phyloP scores from a whole-genome alignment of 805 yeast species.

The Ogataea degrootiae region DNA sequence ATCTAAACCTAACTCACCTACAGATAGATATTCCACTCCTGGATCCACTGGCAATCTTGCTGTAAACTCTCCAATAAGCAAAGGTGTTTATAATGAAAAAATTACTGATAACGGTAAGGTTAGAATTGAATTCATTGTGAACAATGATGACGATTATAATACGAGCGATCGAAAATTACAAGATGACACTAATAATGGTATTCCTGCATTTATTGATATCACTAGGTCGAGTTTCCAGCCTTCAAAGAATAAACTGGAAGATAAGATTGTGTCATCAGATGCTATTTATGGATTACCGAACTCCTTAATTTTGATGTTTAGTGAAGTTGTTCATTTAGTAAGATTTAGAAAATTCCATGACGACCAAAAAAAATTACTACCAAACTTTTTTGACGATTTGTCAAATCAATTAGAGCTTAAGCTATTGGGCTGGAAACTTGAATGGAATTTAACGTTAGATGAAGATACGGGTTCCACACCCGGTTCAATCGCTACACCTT shows the following conservation, averaged over 20 bases:
- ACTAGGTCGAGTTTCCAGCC: slow-evolving; percentile 37
- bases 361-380: slow-evolving; percentile 30
- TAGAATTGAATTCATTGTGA: slow-evolving; percentile 39
- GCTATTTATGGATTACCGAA: slow-evolving; percentile 83
- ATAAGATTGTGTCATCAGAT: slow-evolving; percentile 65
- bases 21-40: not conserved
- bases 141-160: slow-evolving; percentile 22
- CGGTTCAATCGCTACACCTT: not conserved
- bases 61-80: slow-evolving; percentile 4
- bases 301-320: slow-evolving; percentile 66
- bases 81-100: slow-evolving; percentile 37
- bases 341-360: slow-evolving; percentile 55
- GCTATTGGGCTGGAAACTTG: slow-evolving; percentile 63
- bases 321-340: slow-evolving; percentile 64
- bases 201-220: slow-evolving; percentile 39
- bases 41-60: not conserved
- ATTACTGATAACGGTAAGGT: slow-evolving; percentile 44
- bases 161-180: slow-evolving; percentile 3
- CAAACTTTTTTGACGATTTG: slow-evolving; percentile 30
- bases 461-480: slow-evolving; percentile 17
- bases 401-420: slow-evolving; percentile 42
- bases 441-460: slow-evolving; percentile 54
- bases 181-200: slow-evolving; percentile 11
- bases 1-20: slow-evolving; percentile 3
- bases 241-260: slow-evolving; percentile 41